phyloP scores from a whole-genome alignment of 768 basidiomycete genomes.

The Heimioporus sp. region DNA sequence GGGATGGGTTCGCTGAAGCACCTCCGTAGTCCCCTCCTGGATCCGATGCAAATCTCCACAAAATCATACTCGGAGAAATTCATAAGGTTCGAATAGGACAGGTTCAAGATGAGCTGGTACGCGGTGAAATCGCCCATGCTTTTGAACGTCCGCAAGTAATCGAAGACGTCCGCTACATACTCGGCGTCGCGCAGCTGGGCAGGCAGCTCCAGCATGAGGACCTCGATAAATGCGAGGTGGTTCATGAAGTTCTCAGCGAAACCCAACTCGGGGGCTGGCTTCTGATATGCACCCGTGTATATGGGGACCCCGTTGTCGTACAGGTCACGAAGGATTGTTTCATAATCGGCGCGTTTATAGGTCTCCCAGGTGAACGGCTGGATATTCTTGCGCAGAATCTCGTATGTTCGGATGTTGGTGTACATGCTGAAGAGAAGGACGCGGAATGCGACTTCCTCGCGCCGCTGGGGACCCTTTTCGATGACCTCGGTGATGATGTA shows the following conservation, averaged over 20 bases:
- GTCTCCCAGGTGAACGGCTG: constrained; percentile 60
- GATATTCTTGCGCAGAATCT: constrained; percentile 49
- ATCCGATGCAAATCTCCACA: constrained; percentile 67
- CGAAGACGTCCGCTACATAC: constrained; percentile 63
- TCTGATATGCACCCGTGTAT: constrained; percentile 72
- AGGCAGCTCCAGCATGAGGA: constrained; percentile 59
- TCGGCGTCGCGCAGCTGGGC: constrained; percentile 45
- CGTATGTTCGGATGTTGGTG: constrained; percentile 72
- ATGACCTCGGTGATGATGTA: constrained; percentile 69
- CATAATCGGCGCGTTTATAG: constrained; percentile 54
- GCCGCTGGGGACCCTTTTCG: constrained; percentile 58
- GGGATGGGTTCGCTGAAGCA: constrained; percentile 54
- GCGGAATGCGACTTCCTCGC: constrained; percentile 67
- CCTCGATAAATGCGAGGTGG: constrained; percentile 60
- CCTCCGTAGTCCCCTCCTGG: constrained; percentile 61
- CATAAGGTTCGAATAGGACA: constrained; percentile 56
- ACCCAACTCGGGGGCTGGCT: constrained; percentile 61
- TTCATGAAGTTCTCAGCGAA: constrained; percentile 48
- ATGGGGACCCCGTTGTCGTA: constrained; percentile 40
- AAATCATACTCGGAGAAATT: constrained; percentile 69
- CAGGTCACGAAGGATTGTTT: constrained; percentile 46
- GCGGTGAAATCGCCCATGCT: constrained; percentile 75
- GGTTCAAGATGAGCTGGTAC: constrained; percentile 62
- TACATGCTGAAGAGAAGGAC: constrained; percentile 70
- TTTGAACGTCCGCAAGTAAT: constrained; percentile 55